Evolutionary conservation across 108 stramenopile genomes (phyloP).

Genomic region (Pseudonitzschia multistriata): DNA sequence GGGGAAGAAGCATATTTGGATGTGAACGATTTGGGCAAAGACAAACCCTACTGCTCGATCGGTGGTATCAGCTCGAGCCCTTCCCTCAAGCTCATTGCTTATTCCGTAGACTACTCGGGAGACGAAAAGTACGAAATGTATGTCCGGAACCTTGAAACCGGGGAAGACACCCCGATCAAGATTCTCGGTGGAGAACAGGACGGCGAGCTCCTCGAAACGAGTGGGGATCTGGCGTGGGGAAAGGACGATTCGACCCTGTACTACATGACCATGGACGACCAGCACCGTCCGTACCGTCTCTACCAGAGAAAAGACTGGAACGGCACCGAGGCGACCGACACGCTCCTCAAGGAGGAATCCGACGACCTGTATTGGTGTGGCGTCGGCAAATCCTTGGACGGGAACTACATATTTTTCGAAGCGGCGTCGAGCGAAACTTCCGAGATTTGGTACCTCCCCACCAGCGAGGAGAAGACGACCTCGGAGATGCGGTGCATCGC

Average conservation of each 20-base stretch:
- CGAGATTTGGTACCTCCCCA: constrained; percentile 73
- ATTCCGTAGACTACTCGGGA: constrained; percentile 85
- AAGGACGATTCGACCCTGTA: constrained; percentile 69
- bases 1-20: constrained; percentile 77
- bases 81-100: constrained; percentile 65
- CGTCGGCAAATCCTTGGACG: constrained; percentile 47
- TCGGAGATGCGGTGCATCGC: constrained; percentile 60
- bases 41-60: constrained; percentile 77
- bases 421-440: constrained; percentile 74
- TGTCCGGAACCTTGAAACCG: constrained; percentile 71
- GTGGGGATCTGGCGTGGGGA: constrained; percentile 71
- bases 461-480: constrained; percentile 19
- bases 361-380: constrained; percentile 65
- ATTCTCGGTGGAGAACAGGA: constrained; percentile 31
- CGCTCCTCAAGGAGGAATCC: constrained; percentile 77
- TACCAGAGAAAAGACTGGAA: constrained; percentile 47
- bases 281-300: constrained; percentile 73
- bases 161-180: constrained; percentile 30
- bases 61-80: constrained; percentile 69
- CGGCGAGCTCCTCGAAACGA: constrained; percentile 56
- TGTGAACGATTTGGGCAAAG: constrained; percentile 78
- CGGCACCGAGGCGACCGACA: constrained; percentile 39
- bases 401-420: constrained; percentile 55
- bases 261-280: constrained; percentile 84
- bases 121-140: constrained; percentile 87